phyloP scores from a whole-genome alignment of 2,329 filamentous ascomycete genomes.

The Clarireedia paspali region DNA sequence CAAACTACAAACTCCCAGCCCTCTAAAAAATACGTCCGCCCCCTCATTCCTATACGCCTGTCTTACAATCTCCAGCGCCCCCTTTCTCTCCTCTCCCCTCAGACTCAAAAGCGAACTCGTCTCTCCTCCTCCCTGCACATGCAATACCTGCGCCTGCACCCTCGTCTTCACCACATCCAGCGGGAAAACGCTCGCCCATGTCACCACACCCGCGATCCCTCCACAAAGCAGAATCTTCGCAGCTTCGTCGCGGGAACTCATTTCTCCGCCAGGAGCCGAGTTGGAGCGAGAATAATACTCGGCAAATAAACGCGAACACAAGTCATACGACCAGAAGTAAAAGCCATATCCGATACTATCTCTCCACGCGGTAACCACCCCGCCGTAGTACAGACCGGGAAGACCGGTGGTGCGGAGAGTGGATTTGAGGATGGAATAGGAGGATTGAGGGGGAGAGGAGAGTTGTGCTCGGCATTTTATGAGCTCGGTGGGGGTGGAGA shows the following conservation, averaged over 20 bases:
- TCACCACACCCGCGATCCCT: conserved; percentile 77
- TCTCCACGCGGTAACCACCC: conserved; percentile 69
- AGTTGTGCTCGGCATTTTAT: conserved; percentile 85
- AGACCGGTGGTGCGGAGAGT: conserved; percentile 53
- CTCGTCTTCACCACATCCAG: conserved; percentile 89
- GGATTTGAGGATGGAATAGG: conserved; percentile 53
- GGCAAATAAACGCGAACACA: conserved; percentile 47
- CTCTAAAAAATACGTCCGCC: conserved; percentile 58
- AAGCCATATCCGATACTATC: conserved; percentile 95
- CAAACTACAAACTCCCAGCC: conserved; percentile 72
- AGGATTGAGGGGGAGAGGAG: conserved; percentile 28
- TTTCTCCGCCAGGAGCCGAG: too few relatives aligned
- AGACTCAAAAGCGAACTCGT: conserved; percentile 27
- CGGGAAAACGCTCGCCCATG: conserved; percentile 87
- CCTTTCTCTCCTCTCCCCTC: conserved; percentile 28
- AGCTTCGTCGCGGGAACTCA: conserved; percentile 35
- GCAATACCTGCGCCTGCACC: conserved; percentile 63
- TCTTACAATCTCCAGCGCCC: conserved; percentile 56
- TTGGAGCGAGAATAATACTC: background rate
- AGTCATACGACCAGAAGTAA: conserved; percentile 91
- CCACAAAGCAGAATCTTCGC: conserved; percentile 71
- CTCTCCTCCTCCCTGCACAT: conserved; percentile 13
- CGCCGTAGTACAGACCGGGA: conserved; percentile 72
- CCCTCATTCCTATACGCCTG: conserved; percentile 60
- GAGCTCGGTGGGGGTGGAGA: conserved; percentile 84